Conservation (phyloP, 306 rosid genomes). For the Morella rubra region DNA sequence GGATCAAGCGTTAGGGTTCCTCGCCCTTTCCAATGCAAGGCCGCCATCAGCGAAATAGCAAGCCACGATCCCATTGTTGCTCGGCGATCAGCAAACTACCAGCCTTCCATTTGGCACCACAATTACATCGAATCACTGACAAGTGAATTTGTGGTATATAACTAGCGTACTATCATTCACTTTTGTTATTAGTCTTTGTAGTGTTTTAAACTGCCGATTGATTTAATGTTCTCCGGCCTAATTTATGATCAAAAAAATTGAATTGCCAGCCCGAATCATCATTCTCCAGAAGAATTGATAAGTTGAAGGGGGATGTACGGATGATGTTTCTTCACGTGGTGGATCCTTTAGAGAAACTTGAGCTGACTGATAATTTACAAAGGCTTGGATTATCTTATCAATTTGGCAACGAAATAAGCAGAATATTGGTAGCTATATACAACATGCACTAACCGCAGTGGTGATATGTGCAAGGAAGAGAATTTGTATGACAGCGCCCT, state of each 20-base stretch:
- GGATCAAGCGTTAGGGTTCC: neutral
- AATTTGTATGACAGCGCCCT: constrained; percentile 19
- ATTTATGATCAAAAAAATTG: too few species aligned
- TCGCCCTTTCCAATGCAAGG: neutral
- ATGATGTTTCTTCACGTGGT: too few species aligned
- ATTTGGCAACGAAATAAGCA: neutral
- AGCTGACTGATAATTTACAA: too few species aligned
- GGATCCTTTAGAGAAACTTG: too few species aligned
- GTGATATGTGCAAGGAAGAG: constrained; percentile 2
- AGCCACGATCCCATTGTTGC: neutral
- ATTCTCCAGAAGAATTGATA: too few species aligned
- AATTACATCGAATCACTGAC: constrained; percentile 11
- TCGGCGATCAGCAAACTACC: constrained; percentile 30
- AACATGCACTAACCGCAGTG: neutral
- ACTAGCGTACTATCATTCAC: neutral
- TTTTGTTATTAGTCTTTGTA: too few species aligned
- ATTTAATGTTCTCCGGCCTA: too few species aligned
- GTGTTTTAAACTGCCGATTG: too few species aligned
- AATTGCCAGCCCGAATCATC: too few species aligned
- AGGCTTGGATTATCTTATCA: neutral
- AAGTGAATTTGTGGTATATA: constrained; percentile 11
- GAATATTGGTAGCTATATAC: neutral
- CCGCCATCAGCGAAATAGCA: neutral
- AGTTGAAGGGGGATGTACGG: too few species aligned
- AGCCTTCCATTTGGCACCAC: constrained; percentile 20